Evolutionary conservation across 345 rosid genomes (phyloP).

Genomic region (Capsella bursapastoris): DNA sequence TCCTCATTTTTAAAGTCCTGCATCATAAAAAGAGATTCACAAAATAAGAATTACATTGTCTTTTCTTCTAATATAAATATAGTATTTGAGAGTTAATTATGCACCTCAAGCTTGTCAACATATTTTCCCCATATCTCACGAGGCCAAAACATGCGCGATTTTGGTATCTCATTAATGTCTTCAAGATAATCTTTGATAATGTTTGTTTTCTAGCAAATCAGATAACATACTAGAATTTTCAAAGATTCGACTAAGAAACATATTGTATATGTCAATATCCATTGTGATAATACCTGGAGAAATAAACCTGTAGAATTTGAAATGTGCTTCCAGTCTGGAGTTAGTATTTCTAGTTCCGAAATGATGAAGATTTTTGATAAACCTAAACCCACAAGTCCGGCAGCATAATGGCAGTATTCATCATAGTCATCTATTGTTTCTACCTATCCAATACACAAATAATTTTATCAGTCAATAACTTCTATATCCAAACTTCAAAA

Average conservation of each 20-base stretch:
- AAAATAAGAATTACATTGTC: not conserved
- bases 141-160: slow-evolving; percentile 98
- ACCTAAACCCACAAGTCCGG: slow-evolving; percentile 94
- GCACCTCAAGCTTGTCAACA: slow-evolving; percentile 86
- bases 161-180: slow-evolving; percentile 92
- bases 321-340: slow-evolving; percentile 53
- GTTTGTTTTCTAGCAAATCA: slow-evolving; percentile 69
- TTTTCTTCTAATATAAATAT: not conserved
- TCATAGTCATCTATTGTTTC: slow-evolving; percentile 86
- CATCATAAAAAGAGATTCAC: not conserved
- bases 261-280: not conserved
- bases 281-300: slow-evolving; percentile 64
- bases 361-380: slow-evolving; percentile 83
- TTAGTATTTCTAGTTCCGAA: slow-evolving; percentile 66
- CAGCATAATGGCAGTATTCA: slow-evolving; percentile 93
- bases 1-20: slow-evolving; percentile 85
- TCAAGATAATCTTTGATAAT: slow-evolving; percentile 90
- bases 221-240: not conserved
- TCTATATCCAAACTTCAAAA: not conserved
- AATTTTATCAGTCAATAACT: not conserved
- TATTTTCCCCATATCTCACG: slow-evolving; percentile 88
- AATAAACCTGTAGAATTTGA: slow-evolving; percentile 91
- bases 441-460: slow-evolving; percentile 52
- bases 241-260: not conserved
- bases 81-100: slow-evolving; percentile 25